phyloP scores from a whole-genome alignment of 225 moss, liverwort and hornwort species.

The Pleurozium schreberi region DNA sequence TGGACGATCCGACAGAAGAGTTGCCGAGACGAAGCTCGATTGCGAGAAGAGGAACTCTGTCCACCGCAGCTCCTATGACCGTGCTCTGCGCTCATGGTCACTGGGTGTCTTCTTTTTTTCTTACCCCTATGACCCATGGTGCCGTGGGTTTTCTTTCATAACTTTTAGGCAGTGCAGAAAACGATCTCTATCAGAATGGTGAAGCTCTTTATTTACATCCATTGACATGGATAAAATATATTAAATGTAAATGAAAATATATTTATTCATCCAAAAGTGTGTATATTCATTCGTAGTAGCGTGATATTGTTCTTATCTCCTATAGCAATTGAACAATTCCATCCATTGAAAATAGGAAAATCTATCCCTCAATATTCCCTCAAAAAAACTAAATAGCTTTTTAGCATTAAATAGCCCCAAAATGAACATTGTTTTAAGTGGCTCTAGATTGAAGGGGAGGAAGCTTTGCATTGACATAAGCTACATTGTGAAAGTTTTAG shows the following conservation, averaged over 20 bases:
- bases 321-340: neutral
- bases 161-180: neutral
- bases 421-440: neutral
- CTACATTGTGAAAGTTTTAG: neutral
- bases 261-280: neutral
- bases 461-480: neutral
- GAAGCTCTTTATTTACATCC: no score
- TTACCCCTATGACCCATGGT: neutral
- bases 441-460: rapidly evolving
- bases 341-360: neutral
- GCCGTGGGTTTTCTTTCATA: no score
- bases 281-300: neutral
- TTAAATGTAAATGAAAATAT: neutral
- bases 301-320: neutral
- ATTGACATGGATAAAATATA: neutral
- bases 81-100: neutral
- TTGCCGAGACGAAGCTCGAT: neutral
- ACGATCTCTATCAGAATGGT: no score
- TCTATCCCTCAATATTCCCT: neutral
- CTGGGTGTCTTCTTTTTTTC: neutral
- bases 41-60: neutral
- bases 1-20: neutral
- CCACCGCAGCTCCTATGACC: neutral
- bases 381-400: neutral
- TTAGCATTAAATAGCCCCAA: neutral